Conservation (phyloP, 208 protist species). For the Trypanosoma boissoni region DNA sequence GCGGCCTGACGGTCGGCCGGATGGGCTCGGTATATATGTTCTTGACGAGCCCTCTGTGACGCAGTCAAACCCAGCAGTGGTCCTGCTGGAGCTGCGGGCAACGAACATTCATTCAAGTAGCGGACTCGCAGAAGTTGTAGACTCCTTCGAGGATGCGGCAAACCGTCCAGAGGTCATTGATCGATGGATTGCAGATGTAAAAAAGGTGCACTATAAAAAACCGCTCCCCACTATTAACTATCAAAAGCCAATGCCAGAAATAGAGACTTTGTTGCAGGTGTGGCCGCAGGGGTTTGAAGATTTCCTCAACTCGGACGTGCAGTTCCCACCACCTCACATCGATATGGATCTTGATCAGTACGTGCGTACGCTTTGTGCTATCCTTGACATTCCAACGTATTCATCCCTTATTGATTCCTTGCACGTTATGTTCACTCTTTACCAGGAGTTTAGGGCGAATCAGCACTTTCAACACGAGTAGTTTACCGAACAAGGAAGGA, state of each 20-base stretch:
- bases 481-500: background rate
- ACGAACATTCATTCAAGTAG: constrained; percentile 62
- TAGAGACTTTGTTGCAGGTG: constrained; percentile 95
- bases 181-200: constrained; percentile 95
- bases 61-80: constrained; percentile 95
- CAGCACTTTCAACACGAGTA: constrained; percentile 93
- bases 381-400: constrained; percentile 97
- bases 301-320: constrained; percentile 86
- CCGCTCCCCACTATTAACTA: constrained; percentile 95
- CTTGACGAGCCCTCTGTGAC: constrained; percentile 95
- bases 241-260: constrained; percentile 95
- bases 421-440: constrained; percentile 97
- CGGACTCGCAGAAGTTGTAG: constrained; percentile 74
- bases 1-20: constrained; percentile 88
- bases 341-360: constrained; percentile 94
- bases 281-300: constrained; percentile 95
- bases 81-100: constrained; percentile 86
- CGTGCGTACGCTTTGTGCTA: constrained; percentile 91
- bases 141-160: constrained; percentile 94
- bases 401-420: constrained; percentile 96
- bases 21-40: constrained; percentile 91
- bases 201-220: constrained; percentile 95
- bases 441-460: constrained; percentile 94
- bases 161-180: constrained; percentile 94
- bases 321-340: constrained; percentile 88